Conservation (phyloP, 2,329 filamentous ascomycete genomes). For the Claviceps quebecensis region DNA sequence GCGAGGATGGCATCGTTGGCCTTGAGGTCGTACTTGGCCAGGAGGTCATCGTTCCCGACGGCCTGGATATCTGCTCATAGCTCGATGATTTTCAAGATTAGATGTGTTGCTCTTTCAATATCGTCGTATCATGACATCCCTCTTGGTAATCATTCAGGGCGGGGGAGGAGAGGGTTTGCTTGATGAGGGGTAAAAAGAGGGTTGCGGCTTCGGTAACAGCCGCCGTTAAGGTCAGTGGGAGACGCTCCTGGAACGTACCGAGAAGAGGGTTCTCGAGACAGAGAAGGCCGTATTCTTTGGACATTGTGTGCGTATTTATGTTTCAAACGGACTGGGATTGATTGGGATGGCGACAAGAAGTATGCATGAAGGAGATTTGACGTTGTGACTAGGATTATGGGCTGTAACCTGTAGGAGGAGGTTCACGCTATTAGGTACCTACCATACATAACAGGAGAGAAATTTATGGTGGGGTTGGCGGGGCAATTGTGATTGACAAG, state of each 20-base stretch:
- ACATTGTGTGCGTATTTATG: constrained; percentile 36
- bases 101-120: neutral
- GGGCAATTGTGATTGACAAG: neutral
- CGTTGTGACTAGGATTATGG: neutral
- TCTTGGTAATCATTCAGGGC: neutral
- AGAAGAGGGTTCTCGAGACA: constrained; percentile 96
- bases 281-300: constrained; percentile 75
- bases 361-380: neutral
- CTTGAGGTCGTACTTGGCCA: constrained; percentile 88
- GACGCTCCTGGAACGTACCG: constrained; percentile 39
- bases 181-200: neutral
- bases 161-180: neutral
- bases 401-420: neutral
- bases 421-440: constrained; percentile 13
- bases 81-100: neutral
- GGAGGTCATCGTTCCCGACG: constrained; percentile 63
- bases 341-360: neutral
- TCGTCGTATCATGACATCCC: neutral
- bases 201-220: neutral
- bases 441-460: neutral
- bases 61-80: constrained; percentile 69
- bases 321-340: too few relatives aligned
- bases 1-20: constrained; percentile 95
- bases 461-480: constrained; percentile 1
- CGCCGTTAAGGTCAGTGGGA: neutral